Conservation (phyloP, 208 protist genomes). For the Borovskyia barvae region DNA sequence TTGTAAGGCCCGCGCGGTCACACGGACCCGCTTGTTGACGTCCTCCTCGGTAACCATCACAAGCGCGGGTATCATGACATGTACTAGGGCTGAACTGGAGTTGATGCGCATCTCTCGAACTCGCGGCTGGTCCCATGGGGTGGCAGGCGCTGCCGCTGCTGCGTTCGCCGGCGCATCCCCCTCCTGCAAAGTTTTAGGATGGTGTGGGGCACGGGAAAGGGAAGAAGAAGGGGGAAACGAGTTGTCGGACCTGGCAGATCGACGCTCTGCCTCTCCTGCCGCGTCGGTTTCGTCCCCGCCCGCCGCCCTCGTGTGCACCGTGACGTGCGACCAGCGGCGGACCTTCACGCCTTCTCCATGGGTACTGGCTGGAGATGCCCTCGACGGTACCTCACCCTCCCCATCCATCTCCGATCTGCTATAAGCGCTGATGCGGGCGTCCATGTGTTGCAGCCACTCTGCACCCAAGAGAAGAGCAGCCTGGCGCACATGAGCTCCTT, state of each 20-base stretch:
- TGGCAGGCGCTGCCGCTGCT: too few relatives aligned
- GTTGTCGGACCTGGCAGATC: not conserved
- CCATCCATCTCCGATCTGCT: too few relatives aligned
- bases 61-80: conserved; percentile 13
- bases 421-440: not conserved
- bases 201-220: too few relatives aligned
- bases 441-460: conserved; percentile 14
- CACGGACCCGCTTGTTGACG: conserved; percentile 1
- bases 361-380: too few relatives aligned
- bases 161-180: not conserved
- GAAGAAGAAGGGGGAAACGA: too few relatives aligned
- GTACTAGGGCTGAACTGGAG: not conserved
- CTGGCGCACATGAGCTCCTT: not conserved
- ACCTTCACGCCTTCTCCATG: too few relatives aligned
- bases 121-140: conserved; percentile 14
- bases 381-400: too few relatives aligned
- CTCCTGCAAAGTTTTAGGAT: not conserved
- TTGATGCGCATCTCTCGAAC: conserved; percentile 1
- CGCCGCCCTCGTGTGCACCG: too few relatives aligned
- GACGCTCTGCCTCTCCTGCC: not conserved
- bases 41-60: not conserved
- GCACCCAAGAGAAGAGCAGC: conserved; percentile 12
- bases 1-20: conserved; percentile 12
- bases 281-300: not conserved
- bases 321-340: too few relatives aligned